Evolutionary conservation across 2,329 filamentous ascomycete genomes (phyloP).

Genomic region (Raffaelea ambrosiae): DNA sequence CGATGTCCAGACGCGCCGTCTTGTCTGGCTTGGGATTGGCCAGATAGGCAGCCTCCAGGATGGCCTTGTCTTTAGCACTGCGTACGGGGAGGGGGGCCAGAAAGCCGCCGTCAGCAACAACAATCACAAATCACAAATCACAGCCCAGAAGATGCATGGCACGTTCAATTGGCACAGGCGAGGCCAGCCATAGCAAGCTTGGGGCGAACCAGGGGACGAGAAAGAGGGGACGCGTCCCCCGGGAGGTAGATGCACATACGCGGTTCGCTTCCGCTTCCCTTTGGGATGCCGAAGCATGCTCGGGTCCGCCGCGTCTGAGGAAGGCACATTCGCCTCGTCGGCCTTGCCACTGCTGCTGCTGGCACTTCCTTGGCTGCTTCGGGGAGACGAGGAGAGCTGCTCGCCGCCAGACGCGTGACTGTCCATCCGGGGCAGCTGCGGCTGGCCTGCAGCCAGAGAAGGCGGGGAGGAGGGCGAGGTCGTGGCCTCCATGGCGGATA

Average conservation of each 20-base stretch:
- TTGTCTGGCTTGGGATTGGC: conserved; percentile 89
- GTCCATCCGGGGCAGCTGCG: conserved; percentile 1
- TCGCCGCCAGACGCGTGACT: conserved; percentile 7
- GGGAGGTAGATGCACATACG: conserved; percentile 36
- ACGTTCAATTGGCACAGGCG: not conserved
- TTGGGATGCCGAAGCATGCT: conserved; percentile 37
- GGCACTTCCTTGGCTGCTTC: conserved; percentile 6
- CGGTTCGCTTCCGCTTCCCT: conserved; percentile 54
- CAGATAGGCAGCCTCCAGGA: conserved; percentile 79
- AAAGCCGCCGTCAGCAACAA: not conserved
- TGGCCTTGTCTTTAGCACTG: conserved; percentile 80
- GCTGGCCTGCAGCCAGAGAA: conserved; percentile 5
- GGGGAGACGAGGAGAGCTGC: conserved; percentile 8
- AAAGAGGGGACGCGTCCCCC: conserved; percentile 3
- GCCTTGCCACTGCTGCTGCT: conserved; percentile 4
- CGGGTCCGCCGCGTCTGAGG: conserved; percentile 9
- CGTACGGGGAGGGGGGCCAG: not conserved
- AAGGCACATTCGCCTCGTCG: conserved; percentile 9
- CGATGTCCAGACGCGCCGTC: conserved; percentile 72
- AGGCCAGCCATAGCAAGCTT: too few species aligned
- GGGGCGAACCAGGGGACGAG: too few species aligned
- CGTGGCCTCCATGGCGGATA: conserved; percentile 9
- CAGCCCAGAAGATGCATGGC: not conserved
- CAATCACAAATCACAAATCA: not conserved
- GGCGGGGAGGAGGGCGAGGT: conserved; percentile 7